Evolutionary conservation across 2,329 filamentous ascomycete genomes (phyloP).

Genomic region (Cladophialophora immunda): DNA sequence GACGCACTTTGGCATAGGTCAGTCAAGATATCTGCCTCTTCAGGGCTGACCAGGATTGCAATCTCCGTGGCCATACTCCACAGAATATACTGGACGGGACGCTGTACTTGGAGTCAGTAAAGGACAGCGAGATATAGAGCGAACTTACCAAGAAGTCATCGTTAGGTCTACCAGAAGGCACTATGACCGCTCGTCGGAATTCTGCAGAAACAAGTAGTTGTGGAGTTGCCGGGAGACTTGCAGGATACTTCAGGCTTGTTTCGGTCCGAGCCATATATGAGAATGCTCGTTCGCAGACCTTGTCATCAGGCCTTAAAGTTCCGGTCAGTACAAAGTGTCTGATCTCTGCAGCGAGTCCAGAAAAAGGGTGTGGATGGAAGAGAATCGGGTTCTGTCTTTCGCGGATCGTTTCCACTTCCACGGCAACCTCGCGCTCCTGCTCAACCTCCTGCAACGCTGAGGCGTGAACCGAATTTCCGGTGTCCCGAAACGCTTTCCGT

Average conservation of each 20-base stretch:
- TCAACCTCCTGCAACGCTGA: slow-evolving; percentile 64
- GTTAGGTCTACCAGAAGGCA: slow-evolving; percentile 23
- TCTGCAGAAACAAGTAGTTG: slow-evolving; percentile 60
- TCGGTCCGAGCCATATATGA: slow-evolving; percentile 44
- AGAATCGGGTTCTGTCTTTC: slow-evolving; percentile 60
- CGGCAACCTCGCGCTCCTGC: slow-evolving; percentile 70
- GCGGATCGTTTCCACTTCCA: slow-evolving; percentile 69
- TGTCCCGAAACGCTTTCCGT: slow-evolving; percentile 33
- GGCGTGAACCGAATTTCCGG: slow-evolving; percentile 48
- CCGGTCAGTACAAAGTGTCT: slow-evolving; percentile 49
- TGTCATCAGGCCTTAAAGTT: background rate
- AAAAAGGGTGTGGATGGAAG: slow-evolving; percentile 53
- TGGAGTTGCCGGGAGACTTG: slow-evolving; percentile 7
- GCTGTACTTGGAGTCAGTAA: slow-evolving; percentile 25
- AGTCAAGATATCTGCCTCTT: slow-evolving; percentile 66
- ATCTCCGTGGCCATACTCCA: slow-evolving; percentile 43
- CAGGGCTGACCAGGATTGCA: slow-evolving; percentile 62
- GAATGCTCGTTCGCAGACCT: slow-evolving; percentile 16
- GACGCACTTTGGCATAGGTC: slow-evolving; percentile 47
- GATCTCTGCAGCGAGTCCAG: slow-evolving; percentile 57
- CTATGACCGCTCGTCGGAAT: slow-evolving; percentile 57
- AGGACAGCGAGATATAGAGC: background rate
- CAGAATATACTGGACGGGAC: slow-evolving; percentile 65
- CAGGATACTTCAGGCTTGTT: slow-evolving; percentile 32
- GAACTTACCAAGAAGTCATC: slow-evolving; percentile 56